Conservation (phyloP, 2,329 filamentous ascomycete species). For the Emydomyces testavorans region DNA sequence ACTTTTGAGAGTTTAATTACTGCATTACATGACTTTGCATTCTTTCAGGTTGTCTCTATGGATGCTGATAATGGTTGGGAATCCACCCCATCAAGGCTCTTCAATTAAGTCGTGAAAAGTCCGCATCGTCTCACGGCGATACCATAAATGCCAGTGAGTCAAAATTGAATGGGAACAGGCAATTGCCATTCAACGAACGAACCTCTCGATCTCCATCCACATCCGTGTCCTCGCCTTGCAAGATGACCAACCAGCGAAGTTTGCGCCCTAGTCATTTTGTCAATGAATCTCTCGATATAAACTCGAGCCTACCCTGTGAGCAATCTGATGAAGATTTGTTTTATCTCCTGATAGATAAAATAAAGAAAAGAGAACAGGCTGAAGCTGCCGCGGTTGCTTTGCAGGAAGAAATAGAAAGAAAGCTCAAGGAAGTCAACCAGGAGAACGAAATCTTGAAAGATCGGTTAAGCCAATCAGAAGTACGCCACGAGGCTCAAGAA, state of each 20-base stretch:
- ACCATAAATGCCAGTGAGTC: background rate
- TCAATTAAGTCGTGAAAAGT: background rate
- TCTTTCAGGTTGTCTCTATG: background rate
- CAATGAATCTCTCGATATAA: background rate
- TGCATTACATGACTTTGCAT: background rate
- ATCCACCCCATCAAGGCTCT: background rate
- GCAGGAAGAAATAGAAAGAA: slow-evolving; percentile 22
- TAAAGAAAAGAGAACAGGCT: slow-evolving; percentile 28
- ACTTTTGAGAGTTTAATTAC: background rate
- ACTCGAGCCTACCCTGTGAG: slow-evolving; percentile 1
- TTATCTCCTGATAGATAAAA: slow-evolving; percentile 25
- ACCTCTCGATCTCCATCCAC: background rate
- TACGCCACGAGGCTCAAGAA: slow-evolving; percentile 18
- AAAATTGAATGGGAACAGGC: background rate
- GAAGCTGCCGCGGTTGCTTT: slow-evolving; percentile 20
- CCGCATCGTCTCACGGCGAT: background rate
- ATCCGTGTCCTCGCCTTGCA: background rate
- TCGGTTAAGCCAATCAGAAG: slow-evolving; percentile 18
- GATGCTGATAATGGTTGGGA: slow-evolving; percentile 1
- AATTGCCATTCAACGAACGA: background rate
- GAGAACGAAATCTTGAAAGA: slow-evolving; percentile 24
- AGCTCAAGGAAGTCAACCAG: slow-evolving; percentile 20
- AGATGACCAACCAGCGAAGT: background rate
- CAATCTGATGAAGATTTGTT: slow-evolving; percentile 29
- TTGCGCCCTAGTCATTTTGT: background rate